Conservation (phyloP, 768 basidiomycete species). For the Fomitopsis pulvina region DNA sequence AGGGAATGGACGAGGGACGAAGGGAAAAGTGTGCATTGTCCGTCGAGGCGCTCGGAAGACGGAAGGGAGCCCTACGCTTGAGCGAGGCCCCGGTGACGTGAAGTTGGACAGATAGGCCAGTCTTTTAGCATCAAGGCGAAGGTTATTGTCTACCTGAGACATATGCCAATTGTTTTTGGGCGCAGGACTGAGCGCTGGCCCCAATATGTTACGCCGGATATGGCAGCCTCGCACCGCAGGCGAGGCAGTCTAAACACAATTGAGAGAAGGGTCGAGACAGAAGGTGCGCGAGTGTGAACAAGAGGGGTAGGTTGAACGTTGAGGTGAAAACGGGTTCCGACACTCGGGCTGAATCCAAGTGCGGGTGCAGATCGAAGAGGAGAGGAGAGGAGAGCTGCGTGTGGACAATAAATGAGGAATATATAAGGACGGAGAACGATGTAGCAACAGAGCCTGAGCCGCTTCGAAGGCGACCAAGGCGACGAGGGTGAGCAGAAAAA, state of each 20-base stretch:
- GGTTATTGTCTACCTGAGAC: constrained; percentile 22
- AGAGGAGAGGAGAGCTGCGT: not conserved
- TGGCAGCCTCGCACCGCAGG: constrained; percentile 16
- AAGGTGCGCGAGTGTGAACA: constrained; percentile 5
- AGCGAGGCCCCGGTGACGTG: constrained; percentile 8
- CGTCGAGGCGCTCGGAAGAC: constrained; percentile 14
- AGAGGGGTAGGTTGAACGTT: constrained; percentile 1
- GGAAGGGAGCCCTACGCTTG: constrained; percentile 10
- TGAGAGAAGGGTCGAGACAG: not conserved
- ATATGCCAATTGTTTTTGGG: constrained; percentile 14
- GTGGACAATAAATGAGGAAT: not conserved
- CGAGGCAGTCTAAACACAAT: constrained; percentile 14
- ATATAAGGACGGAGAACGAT: not conserved
- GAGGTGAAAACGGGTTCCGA: not conserved
- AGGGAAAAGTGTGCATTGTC: constrained; percentile 28
- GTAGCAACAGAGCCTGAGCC: not conserved
- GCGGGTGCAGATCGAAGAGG: not conserved
- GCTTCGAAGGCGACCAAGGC: constrained; percentile 2
- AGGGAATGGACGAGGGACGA: constrained; percentile 55
- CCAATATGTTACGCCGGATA: constrained; percentile 9
- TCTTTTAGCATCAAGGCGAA: constrained; percentile 2
- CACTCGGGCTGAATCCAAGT: not conserved
- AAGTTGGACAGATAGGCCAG: not conserved
- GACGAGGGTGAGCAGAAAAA: constrained; percentile 1
- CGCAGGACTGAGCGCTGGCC: constrained; percentile 2